phyloP scores from a whole-genome alignment of 306 rosid species.

The Dalbergia cultrata region DNA sequence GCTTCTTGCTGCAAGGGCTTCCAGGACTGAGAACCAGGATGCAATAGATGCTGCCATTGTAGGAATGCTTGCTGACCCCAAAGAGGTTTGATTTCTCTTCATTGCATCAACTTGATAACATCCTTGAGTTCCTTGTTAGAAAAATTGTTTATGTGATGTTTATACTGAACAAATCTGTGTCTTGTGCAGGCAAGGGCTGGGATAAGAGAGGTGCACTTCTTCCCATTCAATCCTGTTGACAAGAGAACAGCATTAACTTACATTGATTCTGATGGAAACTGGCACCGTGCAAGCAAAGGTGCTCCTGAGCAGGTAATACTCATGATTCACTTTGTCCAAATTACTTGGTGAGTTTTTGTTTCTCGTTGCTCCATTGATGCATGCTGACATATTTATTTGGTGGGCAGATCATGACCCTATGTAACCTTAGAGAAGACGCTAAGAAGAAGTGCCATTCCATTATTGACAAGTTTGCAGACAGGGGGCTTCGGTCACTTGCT shows the following conservation, averaged over 20 bases:
- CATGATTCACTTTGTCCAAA: slow-evolving; percentile 26
- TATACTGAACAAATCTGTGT: slow-evolving; percentile 3
- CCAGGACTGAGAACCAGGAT: slow-evolving; percentile 95
- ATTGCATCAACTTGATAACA: slow-evolving; percentile 13
- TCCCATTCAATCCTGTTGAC: slow-evolving; percentile 96
- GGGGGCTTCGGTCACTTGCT: slow-evolving; percentile 97
- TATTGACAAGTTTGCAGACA: slow-evolving; percentile 94
- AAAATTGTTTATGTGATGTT: slow-evolving; percentile 6
- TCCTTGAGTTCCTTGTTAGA: slow-evolving; percentile 20
- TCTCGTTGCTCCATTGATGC: background rate
- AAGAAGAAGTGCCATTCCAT: slow-evolving; percentile 74
- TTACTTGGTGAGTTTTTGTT: slow-evolving; percentile 1
- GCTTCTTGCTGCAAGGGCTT: slow-evolving; percentile 93
- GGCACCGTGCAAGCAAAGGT: slow-evolving; percentile 99
- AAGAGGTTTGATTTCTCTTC: slow-evolving; percentile 68
- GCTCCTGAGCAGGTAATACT: slow-evolving; percentile 95
- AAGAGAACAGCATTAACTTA: slow-evolving; percentile 99
- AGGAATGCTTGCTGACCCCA: slow-evolving; percentile 98
- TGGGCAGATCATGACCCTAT: slow-evolving; percentile 72
- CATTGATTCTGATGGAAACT: slow-evolving; percentile 76
- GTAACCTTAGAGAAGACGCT: slow-evolving; percentile 87
- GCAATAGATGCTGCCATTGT: slow-evolving; percentile 98
- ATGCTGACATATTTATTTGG: slow-evolving; percentile 39
- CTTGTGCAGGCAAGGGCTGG: slow-evolving; percentile 88
- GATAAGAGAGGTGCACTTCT: slow-evolving; percentile 83